Base-by-base conservation (phyloP, 768 basidiomycete species). In the Daedaleopsis sinensis region DNA sequence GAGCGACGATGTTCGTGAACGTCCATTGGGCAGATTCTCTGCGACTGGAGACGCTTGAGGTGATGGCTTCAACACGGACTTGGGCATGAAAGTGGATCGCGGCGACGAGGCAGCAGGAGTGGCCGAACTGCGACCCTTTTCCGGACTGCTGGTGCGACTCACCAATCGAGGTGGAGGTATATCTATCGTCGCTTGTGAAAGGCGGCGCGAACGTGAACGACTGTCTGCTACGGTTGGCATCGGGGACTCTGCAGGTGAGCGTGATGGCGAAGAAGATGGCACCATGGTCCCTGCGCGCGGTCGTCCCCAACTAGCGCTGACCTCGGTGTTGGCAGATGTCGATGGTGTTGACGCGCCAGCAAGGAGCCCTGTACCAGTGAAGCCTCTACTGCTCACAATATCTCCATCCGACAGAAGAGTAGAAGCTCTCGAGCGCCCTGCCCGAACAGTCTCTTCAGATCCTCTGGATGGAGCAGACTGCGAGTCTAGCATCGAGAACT, bases 361-460 rank as follows among this genome's bases (percentile, higher is more conserved):
- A 4, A 70, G 57, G 5, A 70, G 59, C 2, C 71, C 71, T 12
- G 65, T 61, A 16, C 69, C 69, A 13, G 69, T 70, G 68, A 72
- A 70, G 11, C 69, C 71, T 42, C 61, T 62, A 10, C 62, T 43
- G n/a, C 37, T 47, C 16, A 47, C 44, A 21, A 59, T 16, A 15
- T 64, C 61, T 11, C 50, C 56, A 13, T 67, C 54, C 1, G 62
- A 58, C 4, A 72, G 57, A 37, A 72, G 64, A 3, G 68, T 68
- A 7, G 67, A 64, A 21, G 62, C 50, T 18, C 58, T 55, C 3
- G 52, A 37, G 35, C 62, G 58, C 38, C 50, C 55, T 1, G 37
- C 32, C n/a, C 55, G 35, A 10, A 53, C 58, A 4, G 55, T 66
- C 51, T 62, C 59, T 52, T 63, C 62, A 0, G 58, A 59, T 1